Percentiles rank a stretch among this genome's conserved stretches.
Evolutionary conservation across 202 grass and related monocot species (phyloP).

Genomic region (Tripidium arundinaceum): DNA sequence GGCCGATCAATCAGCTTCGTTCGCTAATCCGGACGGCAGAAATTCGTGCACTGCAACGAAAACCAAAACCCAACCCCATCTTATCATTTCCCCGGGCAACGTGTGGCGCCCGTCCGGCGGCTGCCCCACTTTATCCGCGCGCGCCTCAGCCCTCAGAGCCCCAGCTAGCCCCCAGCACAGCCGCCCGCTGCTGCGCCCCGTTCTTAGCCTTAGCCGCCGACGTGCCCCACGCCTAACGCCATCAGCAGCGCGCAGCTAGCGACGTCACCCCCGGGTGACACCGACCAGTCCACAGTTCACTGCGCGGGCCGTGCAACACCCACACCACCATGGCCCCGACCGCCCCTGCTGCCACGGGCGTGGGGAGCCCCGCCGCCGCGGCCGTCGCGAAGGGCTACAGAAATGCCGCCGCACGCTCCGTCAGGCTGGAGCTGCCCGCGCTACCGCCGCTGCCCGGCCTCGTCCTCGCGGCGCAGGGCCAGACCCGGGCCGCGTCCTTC

Average conservation of each 20-base stretch:
- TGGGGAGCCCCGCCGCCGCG: constrained; percentile 10
- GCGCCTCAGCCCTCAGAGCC: too few relatives aligned
- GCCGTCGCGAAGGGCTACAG: neutral
- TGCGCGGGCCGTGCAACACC: neutral
- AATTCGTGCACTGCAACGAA: too few relatives aligned
- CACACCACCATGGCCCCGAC: constrained; percentile 59
- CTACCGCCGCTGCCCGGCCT: constrained; percentile 35
- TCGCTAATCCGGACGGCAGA: too few relatives aligned
- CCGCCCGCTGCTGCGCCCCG: too few relatives aligned
- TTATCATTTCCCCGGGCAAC: too few relatives aligned
- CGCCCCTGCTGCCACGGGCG: constrained; percentile 33
- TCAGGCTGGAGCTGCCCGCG: constrained; percentile 48
- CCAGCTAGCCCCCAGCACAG: too few relatives aligned
- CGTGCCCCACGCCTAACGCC: too few relatives aligned
- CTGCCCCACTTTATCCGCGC: too few relatives aligned
- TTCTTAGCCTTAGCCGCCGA: neutral
- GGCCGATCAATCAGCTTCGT: too few relatives aligned
- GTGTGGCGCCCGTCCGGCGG: too few relatives aligned
- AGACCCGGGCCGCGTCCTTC: constrained; percentile 38
- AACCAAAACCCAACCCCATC: too few relatives aligned
- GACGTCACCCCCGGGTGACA: neutral
- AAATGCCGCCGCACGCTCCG: constrained; percentile 11
- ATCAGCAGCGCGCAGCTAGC: neutral
- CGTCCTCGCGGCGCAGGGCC: constrained; percentile 35
- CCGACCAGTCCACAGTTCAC: neutral